phyloP scores from a whole-genome alignment of 1,284 basidiomycete genomes.

The Ustilago hordei region DNA sequence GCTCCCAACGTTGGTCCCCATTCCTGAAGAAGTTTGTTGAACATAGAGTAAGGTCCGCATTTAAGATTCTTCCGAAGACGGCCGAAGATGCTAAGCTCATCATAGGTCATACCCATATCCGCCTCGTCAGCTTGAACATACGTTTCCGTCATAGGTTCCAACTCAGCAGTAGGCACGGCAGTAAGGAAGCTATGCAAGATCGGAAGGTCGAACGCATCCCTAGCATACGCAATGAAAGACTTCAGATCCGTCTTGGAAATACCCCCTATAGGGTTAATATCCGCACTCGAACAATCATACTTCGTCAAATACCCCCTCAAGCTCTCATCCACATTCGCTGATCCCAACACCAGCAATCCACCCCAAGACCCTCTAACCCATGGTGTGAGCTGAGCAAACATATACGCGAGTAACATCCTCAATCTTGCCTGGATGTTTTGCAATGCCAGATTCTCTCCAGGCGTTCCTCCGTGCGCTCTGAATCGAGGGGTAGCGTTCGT shows the following conservation, averaged over 20 bases:
- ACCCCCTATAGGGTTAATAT: conserved; percentile 97
- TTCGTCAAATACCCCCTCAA: conserved; percentile 96
- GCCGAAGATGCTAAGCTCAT: conserved; percentile 93
- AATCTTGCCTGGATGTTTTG: conserved; percentile 98
- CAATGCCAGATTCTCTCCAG: conserved; percentile 91
- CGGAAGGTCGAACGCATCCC: conserved; percentile 82
- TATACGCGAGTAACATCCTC: conserved; percentile 94
- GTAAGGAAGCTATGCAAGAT: conserved; percentile 84
- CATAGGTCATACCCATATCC: conserved; percentile 95
- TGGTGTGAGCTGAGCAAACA: conserved; percentile 95
- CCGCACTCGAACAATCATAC: conserved; percentile 84
- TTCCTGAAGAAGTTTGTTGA: conserved; percentile 90
- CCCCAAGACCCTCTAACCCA: conserved; percentile 88
- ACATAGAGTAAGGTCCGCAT: conserved; percentile 96
- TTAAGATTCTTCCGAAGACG: conserved; percentile 94
- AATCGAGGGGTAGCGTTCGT: conserved; percentile 87
- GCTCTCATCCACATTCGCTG: conserved; percentile 98
- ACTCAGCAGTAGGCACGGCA: conserved; percentile 92
- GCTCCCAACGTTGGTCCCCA: conserved; percentile 76
- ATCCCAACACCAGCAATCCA: conserved; percentile 91
- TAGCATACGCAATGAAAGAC: conserved; percentile 89
- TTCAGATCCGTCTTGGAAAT: conserved; percentile 98
- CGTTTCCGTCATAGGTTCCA: conserved; percentile 92
- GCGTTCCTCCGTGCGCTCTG: conserved; percentile 85
- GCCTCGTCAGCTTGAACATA: conserved; percentile 97